Percentiles rank a stretch among this genome's conserved stretches.
Conservation (phyloP, 73 alveolate species). For the Chromera velia region DNA sequence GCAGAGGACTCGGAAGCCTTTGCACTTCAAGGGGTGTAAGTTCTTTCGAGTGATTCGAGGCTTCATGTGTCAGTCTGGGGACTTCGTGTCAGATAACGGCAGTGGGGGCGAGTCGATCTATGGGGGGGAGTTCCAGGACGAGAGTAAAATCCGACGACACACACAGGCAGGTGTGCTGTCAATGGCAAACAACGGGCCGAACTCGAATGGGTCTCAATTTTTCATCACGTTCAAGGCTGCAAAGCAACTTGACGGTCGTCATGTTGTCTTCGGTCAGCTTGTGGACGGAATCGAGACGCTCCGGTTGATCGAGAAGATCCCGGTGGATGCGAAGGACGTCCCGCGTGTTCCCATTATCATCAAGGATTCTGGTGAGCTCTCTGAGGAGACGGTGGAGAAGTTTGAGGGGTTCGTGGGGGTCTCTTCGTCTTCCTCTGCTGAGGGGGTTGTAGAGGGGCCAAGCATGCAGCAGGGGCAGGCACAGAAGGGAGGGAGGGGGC, state of each 20-base stretch:
- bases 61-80: slow-evolving; percentile 82
- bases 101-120: slow-evolving; percentile 91
- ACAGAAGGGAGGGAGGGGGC: not conserved
- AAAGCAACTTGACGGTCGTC: slow-evolving; percentile 78
- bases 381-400: too few relatives aligned
- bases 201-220: slow-evolving; percentile 79
- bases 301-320: not conserved
- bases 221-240: slow-evolving; percentile 70
- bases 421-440: too few relatives aligned
- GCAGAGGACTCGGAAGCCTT: not conserved
- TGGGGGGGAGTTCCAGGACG: slow-evolving; percentile 79
- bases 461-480: too few relatives aligned
- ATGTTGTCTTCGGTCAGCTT: slow-evolving; percentile 85
- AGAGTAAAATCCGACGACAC: slow-evolving; percentile 76
- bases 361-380: too few relatives aligned
- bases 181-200: slow-evolving; percentile 88
- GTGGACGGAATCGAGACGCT: slow-evolving; percentile 70
- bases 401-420: too few relatives aligned
- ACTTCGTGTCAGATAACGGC: slow-evolving; percentile 83
- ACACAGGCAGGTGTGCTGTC: slow-evolving; percentile 68
- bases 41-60: not conserved
- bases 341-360: not conserved
- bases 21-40: not conserved
- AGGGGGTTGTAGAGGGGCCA: too few relatives aligned
- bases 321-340: not conserved